phyloP scores from a whole-genome alignment of 805 yeast species.

The Starmerella apis region DNA sequence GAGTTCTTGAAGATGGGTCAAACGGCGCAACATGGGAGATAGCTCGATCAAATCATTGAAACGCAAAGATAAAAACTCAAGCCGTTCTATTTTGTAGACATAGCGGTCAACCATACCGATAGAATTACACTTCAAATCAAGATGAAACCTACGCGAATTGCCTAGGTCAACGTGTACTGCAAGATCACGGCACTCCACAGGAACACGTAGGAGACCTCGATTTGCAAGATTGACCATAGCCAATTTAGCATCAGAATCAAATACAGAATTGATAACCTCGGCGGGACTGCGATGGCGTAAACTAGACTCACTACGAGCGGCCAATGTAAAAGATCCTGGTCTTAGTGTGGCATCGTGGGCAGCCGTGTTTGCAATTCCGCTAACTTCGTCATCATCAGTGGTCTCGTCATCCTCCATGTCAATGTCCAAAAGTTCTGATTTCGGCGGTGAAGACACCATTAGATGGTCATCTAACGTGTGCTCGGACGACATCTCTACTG shows the following conservation, averaged over 20 bases:
- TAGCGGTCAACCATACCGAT: slow-evolving; percentile 26
- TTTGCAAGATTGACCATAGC: slow-evolving; percentile 21
- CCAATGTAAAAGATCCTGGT: slow-evolving; percentile 7
- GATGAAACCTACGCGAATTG: slow-evolving; percentile 24
- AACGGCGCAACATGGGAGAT: slow-evolving; percentile 30
- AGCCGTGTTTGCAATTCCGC: background rate
- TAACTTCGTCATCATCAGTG: slow-evolving; percentile 6
- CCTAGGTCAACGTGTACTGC: slow-evolving; percentile 23
- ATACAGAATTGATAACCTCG: slow-evolving; percentile 7
- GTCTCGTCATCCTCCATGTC: slow-evolving; percentile 9
- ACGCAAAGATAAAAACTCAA: slow-evolving; percentile 33
- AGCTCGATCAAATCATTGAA: slow-evolving; percentile 29
- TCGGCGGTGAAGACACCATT: slow-evolving; percentile 22
- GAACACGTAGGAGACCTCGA: slow-evolving; percentile 28
- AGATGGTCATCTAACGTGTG: background rate
- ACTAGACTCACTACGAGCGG: slow-evolving; percentile 11
- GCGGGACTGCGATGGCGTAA: slow-evolving; percentile 6
- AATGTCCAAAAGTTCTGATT: background rate
- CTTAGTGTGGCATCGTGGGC: slow-evolving; percentile 5
- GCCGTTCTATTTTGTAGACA: slow-evolving; percentile 29
- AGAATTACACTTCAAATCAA: slow-evolving; percentile 29
- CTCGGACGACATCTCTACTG: slow-evolving; percentile 2
- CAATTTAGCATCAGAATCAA: slow-evolving; percentile 8
- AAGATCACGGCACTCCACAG: slow-evolving; percentile 32
- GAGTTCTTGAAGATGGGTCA: slow-evolving; percentile 30